These are phyloP conservation scores for Beta macrorhiza DNA, from an alignment of 179 eudicot species.

Conservation along the genomic window DNA sequence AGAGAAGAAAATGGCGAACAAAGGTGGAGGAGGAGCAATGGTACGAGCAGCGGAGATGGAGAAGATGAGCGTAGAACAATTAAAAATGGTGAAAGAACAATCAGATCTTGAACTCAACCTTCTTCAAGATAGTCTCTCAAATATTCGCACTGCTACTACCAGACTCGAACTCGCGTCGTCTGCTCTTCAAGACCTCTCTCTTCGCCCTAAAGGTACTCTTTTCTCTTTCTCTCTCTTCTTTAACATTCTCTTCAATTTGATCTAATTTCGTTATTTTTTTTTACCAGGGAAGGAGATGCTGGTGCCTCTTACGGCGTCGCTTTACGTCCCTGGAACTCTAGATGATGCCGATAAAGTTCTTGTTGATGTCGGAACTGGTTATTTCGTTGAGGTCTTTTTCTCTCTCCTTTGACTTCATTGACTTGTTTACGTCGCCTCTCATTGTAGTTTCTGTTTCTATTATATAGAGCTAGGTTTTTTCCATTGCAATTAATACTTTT, in stretches of 20 bases:
- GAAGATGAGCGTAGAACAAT: conserved; percentile 75
- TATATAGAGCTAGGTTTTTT: too few relatives aligned
- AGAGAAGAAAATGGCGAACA: not conserved
- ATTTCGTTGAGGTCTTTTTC: conserved; percentile 68
- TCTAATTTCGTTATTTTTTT: too few relatives aligned
- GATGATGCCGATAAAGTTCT: conserved; percentile 80
- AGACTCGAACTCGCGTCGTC: conserved; percentile 83
- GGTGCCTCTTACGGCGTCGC: conserved; percentile 90
- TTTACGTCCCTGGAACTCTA: conserved; percentile 84
- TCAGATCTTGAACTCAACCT: conserved; percentile 73
- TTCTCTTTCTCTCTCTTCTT: not conserved
- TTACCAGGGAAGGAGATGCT: conserved; percentile 69
- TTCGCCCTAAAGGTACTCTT: conserved; percentile 67
- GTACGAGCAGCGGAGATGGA: conserved; percentile 58
- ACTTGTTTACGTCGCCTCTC: not conserved
- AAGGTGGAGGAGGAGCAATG: conserved; percentile 13
- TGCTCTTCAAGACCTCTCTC: conserved; percentile 80
- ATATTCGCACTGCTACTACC: conserved; percentile 85
- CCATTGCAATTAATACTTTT: too few relatives aligned
- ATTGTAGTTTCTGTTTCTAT: too few relatives aligned
- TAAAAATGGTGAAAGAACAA: conserved; percentile 75
- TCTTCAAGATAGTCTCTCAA: conserved; percentile 83
- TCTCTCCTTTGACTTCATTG: not conserved
- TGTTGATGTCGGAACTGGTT: conserved; percentile 95
- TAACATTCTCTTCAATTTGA: too few relatives aligned